A percentile compares a stretch with the other conserved stretches of the same genome.
phyloP scores from a whole-genome alignment of 2,329 filamentous ascomycete species.

The Fusarium brevicatenulatum region DNA sequence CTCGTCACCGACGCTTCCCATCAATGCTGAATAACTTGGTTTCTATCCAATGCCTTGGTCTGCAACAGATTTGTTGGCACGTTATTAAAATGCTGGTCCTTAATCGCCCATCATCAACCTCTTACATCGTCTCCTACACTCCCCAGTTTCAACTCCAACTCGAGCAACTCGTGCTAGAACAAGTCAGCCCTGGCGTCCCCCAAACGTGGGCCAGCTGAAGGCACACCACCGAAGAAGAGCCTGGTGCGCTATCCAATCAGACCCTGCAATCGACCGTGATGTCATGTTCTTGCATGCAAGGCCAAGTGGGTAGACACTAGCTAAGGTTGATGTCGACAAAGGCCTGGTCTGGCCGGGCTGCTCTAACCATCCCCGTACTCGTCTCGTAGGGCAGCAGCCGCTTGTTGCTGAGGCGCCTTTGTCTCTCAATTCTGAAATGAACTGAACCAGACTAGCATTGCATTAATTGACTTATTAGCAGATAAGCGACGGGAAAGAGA shows the following conservation, averaged over 20 bases:
- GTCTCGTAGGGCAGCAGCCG: conserved; percentile 21
- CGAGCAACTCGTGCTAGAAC: conserved; percentile 16
- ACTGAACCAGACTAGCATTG: conserved; percentile 13
- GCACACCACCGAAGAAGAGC: conserved; percentile 40
- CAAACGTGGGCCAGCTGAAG: conserved; percentile 37
- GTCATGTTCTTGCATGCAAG: conserved; percentile 33
- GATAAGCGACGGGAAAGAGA: conserved; percentile 31
- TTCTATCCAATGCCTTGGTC: conserved; percentile 24
- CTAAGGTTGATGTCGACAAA: background rate
- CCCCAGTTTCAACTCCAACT: conserved; percentile 27
- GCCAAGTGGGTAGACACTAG: conserved; percentile 13
- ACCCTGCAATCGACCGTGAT: conserved; percentile 20
- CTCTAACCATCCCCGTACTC: conserved; percentile 4
- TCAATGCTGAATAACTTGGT: conserved; percentile 8
- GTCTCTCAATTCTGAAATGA: conserved; percentile 3
- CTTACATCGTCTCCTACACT: conserved; percentile 26
- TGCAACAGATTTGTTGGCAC: conserved; percentile 28
- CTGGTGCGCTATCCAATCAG: conserved; percentile 30
- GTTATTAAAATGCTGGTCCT: conserved; percentile 35
- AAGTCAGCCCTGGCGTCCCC: conserved; percentile 37
- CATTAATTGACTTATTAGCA: conserved; percentile 14
- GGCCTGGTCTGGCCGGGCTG: conserved; percentile 12
- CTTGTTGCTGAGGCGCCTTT: conserved; percentile 20
- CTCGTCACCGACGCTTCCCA: conserved; percentile 4
- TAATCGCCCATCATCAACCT: conserved; percentile 33